These are phyloP conservation scores for Camelina hispida DNA, from an alignment of 345 rosid genomes.

Conservation along the genomic window DNA sequence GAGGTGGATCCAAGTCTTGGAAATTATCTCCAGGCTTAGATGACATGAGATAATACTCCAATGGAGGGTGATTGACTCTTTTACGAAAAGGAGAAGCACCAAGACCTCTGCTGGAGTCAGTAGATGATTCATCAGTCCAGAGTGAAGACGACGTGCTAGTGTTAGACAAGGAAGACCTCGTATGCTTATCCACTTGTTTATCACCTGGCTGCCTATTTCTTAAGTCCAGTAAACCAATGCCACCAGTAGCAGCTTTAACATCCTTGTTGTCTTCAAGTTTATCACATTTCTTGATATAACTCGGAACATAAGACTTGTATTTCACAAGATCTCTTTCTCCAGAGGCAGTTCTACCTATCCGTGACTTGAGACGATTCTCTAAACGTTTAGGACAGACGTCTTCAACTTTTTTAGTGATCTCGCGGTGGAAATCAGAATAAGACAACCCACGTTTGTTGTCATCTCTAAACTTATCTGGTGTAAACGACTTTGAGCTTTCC, in stretches of 20 bases:
- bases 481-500: constrained; percentile 42
- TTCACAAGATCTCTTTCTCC: constrained; percentile 54
- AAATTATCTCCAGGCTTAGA: constrained; percentile 50
- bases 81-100: constrained; percentile 60
- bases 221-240: constrained; percentile 69
- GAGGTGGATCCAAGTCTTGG: constrained; percentile 39
- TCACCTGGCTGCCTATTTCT: constrained; percentile 49
- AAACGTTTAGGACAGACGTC: constrained; percentile 48
- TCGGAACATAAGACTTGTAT: constrained; percentile 81
- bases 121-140: constrained; percentile 48
- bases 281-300: constrained; percentile 65
- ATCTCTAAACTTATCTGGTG: constrained; percentile 49
- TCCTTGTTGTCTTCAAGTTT: constrained; percentile 55
- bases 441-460: constrained; percentile 53
- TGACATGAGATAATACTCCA: constrained; percentile 60
- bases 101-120: constrained; percentile 45
- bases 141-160: constrained; percentile 42
- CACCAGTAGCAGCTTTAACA: constrained; percentile 55
- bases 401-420: constrained; percentile 51
- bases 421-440: constrained; percentile 54
- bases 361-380: constrained; percentile 46
- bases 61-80: constrained; percentile 50
- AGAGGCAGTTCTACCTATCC: constrained; percentile 37
- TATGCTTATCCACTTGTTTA: constrained; percentile 41
- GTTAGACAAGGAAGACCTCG: constrained; percentile 42